Evolutionary conservation across 805 yeast genomes (phyloP), one percentile per base, ranked within the genome.

Genomic region (Zygosaccharomyces gambellarensis): DNA sequence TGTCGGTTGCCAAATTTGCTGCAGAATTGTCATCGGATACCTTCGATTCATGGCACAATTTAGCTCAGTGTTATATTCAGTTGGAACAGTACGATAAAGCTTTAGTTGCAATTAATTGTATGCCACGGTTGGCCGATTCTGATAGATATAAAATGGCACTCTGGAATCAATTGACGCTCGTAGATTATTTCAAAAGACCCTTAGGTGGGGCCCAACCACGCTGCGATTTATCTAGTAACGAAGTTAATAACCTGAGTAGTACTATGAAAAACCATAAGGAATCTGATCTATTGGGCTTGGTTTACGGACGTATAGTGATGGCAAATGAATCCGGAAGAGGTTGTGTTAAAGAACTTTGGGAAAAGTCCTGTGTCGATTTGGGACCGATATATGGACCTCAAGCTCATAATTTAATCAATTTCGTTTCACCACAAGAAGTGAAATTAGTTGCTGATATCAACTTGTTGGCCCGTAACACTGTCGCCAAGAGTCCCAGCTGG

Each of bases 321-420:
- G 62, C 67, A 3, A 58, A 58, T 46, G 59, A 59, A 42, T 51
- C 57, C 3, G 51, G 46, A 23, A 48, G 56, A 14, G 68, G 68
- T 10, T 52, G 49, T 30, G 58, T 59, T 11, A 49, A 52, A 25
- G 49, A 56, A 11, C 50, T 63, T 4, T 64, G 65, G 64, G 60
- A 63, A 17, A 54, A 52, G 10, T 54, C 60, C 1, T 61, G 65
- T 45, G 19, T 52, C 14, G 48, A 58, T 14, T 36, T 65, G 8
- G 70, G 70, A 2, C 69, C 69, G 1, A 52, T 66, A 4, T 66
- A 62, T 50, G 70, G 69, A 10, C 63, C 65, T 12, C 65, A 61
- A 41, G 56, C 66, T 3, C 43, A 47, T 5, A 65, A 65, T 43
- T 46, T 63, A 42, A 58, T 62, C 3, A 60, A 65, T 38, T 67